These are phyloP conservation scores for Neolentinus lepideus DNA, from an alignment of 1,284 basidiomycete species.

Conservation along the genomic window DNA sequence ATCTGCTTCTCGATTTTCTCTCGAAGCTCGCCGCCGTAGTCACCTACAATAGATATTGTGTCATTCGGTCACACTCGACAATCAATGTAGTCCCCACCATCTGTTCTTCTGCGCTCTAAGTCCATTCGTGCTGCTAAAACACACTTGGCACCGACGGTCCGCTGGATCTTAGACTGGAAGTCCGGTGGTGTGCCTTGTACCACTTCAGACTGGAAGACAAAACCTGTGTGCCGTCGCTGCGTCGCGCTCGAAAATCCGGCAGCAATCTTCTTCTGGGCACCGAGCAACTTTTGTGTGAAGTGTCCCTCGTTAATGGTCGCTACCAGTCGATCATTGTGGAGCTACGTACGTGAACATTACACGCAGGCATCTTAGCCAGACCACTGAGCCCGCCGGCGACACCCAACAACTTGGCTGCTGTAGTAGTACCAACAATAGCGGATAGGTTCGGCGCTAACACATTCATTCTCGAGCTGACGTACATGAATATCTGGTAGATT, in stretches of 20 bases:
- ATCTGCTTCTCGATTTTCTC: conserved; percentile 90
- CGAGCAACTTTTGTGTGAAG: conserved; percentile 61
- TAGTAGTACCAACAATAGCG: conserved; percentile 95
- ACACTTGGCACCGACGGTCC: conserved; percentile 90
- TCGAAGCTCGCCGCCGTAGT: conserved; percentile 74
- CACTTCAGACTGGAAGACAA: conserved; percentile 90
- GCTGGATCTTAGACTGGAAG: conserved; percentile 87
- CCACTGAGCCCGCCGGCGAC: conserved; percentile 92
- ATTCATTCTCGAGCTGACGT: conserved; percentile 99
- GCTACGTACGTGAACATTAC: conserved; percentile 83
- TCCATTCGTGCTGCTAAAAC: conserved; percentile 92
- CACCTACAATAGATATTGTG: conserved; percentile 32
- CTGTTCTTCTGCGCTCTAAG: conserved; percentile 67
- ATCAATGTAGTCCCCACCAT: no score
- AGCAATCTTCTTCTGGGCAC: conserved; percentile 86
- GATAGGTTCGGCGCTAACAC: conserved; percentile 97
- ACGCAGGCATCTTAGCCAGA: conserved; percentile 90
- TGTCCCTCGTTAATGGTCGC: background rate
- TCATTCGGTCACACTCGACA: no score
- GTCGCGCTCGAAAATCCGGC: conserved; percentile 79
- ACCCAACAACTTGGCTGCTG: conserved; percentile 96
- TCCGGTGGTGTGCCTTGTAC: conserved; percentile 86
- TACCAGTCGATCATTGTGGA: background rate
- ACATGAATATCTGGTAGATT: conserved; percentile 81
- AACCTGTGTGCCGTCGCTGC: conserved; percentile 91